Evolutionary conservation across 495 filamentous ascomycete species (phyloP).

Genomic region (Melanomma pulvis-pyrius): DNA sequence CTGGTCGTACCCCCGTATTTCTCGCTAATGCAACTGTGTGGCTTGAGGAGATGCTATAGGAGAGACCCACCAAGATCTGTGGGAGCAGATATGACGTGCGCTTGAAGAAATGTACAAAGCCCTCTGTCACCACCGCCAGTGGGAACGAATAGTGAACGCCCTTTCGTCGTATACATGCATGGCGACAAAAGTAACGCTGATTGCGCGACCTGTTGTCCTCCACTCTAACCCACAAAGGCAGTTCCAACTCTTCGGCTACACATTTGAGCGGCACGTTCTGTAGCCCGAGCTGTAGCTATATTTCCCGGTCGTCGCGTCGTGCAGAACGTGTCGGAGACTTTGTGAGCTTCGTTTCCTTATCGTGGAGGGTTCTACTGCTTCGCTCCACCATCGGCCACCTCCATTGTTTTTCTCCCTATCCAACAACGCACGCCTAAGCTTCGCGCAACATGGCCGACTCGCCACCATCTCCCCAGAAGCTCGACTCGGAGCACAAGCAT

Average conservation of each 20-base stretch:
- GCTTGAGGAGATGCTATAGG: background rate
- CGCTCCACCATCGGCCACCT: background rate
- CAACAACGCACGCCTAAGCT: background rate
- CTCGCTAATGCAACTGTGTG: background rate
- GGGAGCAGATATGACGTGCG: background rate
- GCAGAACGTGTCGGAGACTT: background rate
- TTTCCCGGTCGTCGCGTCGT: background rate
- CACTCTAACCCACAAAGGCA: conserved; percentile 20
- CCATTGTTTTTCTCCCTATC: background rate
- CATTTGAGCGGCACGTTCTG: background rate
- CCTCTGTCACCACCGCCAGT: background rate
- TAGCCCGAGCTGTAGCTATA: background rate
- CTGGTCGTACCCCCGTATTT: background rate
- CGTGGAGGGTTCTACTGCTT: background rate
- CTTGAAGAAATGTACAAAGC: background rate
- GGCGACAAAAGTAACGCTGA: conserved; percentile 4
- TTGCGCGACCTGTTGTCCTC: conserved; percentile 2
- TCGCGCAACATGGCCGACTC: conserved; percentile 8
- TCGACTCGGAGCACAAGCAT: conserved; percentile 9
- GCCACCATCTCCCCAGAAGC: background rate
- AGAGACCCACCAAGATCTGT: background rate
- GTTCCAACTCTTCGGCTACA: conserved; percentile 1
- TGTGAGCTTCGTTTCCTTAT: background rate
- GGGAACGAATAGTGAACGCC: background rate
- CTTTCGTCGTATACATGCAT: background rate